Conservation (phyloP, 2,329 filamentous ascomycete species). For the Raffaelea ambrosiae region DNA sequence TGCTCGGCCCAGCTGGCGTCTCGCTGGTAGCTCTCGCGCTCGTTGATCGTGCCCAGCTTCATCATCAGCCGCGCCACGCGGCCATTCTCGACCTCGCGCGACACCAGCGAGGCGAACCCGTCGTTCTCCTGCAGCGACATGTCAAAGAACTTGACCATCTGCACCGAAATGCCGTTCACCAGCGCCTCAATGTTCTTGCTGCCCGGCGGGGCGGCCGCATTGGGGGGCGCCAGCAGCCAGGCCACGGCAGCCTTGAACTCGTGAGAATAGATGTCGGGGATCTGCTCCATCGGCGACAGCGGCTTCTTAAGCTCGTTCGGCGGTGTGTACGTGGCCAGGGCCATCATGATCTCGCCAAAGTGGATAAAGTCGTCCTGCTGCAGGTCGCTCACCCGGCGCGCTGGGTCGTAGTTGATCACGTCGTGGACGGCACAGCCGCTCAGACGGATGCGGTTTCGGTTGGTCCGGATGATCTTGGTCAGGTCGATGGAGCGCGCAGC, state of each 20-base stretch:
- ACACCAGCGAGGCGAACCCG: constrained; percentile 61
- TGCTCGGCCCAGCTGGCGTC: constrained; percentile 82
- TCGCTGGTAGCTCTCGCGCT: constrained; percentile 58
- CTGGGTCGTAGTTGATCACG: constrained; percentile 72
- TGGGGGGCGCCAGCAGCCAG: constrained; percentile 67
- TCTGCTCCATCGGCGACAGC: constrained; percentile 66
- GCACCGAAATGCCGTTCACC: constrained; percentile 66
- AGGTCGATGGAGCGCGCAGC: constrained; percentile 81
- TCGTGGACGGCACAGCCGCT: constrained; percentile 86
- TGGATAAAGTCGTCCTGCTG: constrained; percentile 83
- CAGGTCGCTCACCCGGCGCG: constrained; percentile 60
- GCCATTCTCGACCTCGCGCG: constrained; percentile 81
- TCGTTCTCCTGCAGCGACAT: constrained; percentile 73
- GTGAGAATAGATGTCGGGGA: constrained; percentile 63
- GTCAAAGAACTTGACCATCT: constrained; percentile 69
- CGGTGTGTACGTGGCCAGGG: constrained; percentile 63
- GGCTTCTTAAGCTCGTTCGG: constrained; percentile 32
- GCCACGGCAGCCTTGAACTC: constrained; percentile 71
- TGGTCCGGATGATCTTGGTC: constrained; percentile 82
- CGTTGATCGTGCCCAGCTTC: constrained; percentile 83
- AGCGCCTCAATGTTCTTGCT: constrained; percentile 73
- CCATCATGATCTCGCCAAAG: constrained; percentile 78
- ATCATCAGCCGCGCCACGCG: constrained; percentile 68
- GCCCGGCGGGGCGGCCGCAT: constrained; percentile 29
- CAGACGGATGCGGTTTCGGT: constrained; percentile 81